Evolutionary conservation across 2,329 filamentous ascomycete genomes (phyloP).

Genomic region (Coleophoma crateriformis): DNA sequence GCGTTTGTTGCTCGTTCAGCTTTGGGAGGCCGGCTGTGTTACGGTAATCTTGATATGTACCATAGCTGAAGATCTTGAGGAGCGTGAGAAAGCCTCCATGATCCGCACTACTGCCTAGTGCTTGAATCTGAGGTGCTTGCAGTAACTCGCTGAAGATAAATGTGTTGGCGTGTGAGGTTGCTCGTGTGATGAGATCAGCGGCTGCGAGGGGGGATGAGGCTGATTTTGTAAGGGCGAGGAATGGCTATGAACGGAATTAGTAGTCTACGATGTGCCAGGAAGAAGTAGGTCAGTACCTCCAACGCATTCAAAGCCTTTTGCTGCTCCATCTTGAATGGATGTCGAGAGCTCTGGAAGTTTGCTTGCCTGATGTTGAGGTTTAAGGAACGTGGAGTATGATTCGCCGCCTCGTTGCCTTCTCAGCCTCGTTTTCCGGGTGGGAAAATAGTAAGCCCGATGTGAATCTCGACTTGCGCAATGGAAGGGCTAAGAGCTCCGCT

Average conservation of each 20-base stretch:
- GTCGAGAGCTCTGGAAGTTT: background rate
- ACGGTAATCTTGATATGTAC: conserved; percentile 74
- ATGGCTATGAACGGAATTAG: conserved; percentile 57
- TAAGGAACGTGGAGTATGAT: conserved; percentile 1
- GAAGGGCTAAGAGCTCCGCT: background rate
- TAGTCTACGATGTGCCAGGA: too few relatives aligned
- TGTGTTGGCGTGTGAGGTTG: conserved; percentile 83
- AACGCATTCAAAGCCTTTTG: conserved; percentile 59
- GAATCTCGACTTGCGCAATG: background rate
- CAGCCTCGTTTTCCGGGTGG: background rate
- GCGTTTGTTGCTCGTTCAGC: conserved; percentile 66
- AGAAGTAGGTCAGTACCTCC: conserved; percentile 37
- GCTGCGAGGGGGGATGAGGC: conserved; percentile 79
- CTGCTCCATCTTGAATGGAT: conserved; percentile 60
- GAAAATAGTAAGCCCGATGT: background rate
- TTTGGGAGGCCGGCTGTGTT: conserved; percentile 54
- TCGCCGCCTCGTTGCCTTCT: conserved; percentile 7
- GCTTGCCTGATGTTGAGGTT: background rate
- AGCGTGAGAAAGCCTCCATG: conserved; percentile 60
- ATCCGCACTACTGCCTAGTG: conserved; percentile 59
- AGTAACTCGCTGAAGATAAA: conserved; percentile 96
- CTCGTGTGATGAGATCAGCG: conserved; percentile 79
- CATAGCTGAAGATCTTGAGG: conserved; percentile 87
- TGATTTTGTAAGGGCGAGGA: conserved; percentile 80
- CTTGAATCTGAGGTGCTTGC: conserved; percentile 70